Percentiles rank a stretch among this genome's conserved stretches.
Evolutionary conservation across 2,329 filamentous ascomycete genomes (phyloP).

Genomic region (Arthroderma uncinatum): DNA sequence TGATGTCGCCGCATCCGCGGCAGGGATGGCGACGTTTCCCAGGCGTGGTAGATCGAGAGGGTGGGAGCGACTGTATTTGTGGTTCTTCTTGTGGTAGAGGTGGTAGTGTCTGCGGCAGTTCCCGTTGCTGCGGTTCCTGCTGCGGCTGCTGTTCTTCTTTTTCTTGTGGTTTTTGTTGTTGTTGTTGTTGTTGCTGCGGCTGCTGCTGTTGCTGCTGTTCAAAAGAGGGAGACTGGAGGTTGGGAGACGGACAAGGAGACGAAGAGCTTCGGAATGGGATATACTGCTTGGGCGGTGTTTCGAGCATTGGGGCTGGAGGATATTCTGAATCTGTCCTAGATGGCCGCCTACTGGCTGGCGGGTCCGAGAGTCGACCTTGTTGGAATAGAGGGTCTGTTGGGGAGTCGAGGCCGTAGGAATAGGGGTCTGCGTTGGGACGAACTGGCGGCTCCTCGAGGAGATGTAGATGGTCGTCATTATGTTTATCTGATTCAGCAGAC

Average conservation of each 20-base stretch:
- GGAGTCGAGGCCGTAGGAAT: conserved; percentile 31
- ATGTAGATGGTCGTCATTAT: neutral
- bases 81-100: conserved; percentile 7
- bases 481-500: conserved; percentile 19
- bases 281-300: conserved; percentile 5
- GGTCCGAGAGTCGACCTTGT: conserved; percentile 28
- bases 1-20: conserved; percentile 66
- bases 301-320: neutral
- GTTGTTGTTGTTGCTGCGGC: conserved; percentile 15
- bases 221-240: neutral
- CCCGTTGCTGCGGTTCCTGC: conserved; percentile 10
- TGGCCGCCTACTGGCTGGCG: neutral
- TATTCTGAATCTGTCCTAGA: neutral
- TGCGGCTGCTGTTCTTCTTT: too few relatives aligned
- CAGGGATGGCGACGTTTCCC: conserved; percentile 46
- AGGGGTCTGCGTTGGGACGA: conserved; percentile 4
- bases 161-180: conserved; percentile 7
- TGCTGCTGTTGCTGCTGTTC: too few relatives aligned
- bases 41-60: conserved; percentile 5
- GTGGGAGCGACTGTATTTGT: neutral
- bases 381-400: conserved; percentile 39
- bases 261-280: neutral
- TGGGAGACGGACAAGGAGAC: neutral
- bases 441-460: neutral
- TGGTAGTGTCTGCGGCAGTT: conserved; percentile 1